Evolutionary conservation across 768 basidiomycete species (phyloP).

Genomic region (Cystobasidium onofrii): DNA sequence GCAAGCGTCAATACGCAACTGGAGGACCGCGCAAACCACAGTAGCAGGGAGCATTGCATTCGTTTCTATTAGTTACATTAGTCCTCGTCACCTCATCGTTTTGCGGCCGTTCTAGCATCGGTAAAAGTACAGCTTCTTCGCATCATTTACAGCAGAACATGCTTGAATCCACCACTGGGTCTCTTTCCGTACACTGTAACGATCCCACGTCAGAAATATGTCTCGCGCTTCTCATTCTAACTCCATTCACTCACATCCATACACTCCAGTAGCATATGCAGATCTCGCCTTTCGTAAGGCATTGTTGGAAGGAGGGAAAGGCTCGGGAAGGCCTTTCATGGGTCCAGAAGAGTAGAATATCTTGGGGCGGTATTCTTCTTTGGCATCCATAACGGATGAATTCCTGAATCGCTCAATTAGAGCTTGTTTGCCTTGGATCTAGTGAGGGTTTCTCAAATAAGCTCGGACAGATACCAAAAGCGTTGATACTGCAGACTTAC

Average conservation of each 20-base stretch:
- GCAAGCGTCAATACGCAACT: too few relatives aligned
- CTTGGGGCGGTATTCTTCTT: slow-evolving; percentile 66
- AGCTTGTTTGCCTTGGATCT: slow-evolving; percentile 70
- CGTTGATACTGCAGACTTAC: neutral
- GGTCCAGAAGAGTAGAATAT: slow-evolving; percentile 65
- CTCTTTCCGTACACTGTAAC: slow-evolving; percentile 19
- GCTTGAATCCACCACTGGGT: slow-evolving; percentile 20
- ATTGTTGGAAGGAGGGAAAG: slow-evolving; percentile 37
- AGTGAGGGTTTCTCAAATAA: too few relatives aligned
- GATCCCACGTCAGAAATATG: neutral
- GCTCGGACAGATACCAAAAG: neutral
- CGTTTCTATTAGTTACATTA: too few relatives aligned
- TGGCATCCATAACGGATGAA: slow-evolving; percentile 80
- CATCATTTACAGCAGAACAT: neutral
- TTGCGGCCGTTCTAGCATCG: too few relatives aligned
- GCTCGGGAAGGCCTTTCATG: slow-evolving; percentile 62
- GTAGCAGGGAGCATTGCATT: too few relatives aligned
- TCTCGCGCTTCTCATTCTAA: too few relatives aligned
- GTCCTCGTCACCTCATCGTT: too few relatives aligned
- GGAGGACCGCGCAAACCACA: too few relatives aligned
- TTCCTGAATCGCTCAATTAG: slow-evolving; percentile 88
- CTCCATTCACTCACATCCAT: neutral
- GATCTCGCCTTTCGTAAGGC: slow-evolving; percentile 6
- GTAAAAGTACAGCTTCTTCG: too few relatives aligned
- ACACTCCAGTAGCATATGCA: neutral